Evolutionary conservation across 2,329 filamentous ascomycete species (phyloP), one percentile per base, ranked within the genome.

Genomic region (Lasiodiplodia citricola): DNA sequence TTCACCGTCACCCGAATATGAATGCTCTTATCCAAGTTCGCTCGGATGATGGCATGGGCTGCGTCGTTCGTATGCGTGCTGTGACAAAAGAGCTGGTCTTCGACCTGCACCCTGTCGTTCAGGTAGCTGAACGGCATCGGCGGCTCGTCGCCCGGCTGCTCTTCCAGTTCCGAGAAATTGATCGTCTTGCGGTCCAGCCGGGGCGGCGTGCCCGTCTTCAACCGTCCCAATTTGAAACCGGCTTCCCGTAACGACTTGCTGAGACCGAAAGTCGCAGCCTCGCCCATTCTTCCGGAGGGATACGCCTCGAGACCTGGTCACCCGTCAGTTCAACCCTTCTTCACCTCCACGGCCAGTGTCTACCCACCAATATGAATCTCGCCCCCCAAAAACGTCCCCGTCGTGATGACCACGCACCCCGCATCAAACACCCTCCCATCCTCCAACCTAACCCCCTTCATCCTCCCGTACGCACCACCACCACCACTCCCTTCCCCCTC

Each of bases 151-250:
- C 95, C 96, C 37, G 82, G 83, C 74, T 98, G 95, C 4, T 86
- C 82, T 68, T 94, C 88, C 4, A 98, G 83, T 0, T 84, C 79
- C 2, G 85, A 82, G 77, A 92, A 97, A 73, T 97, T 87, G 77
- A 99, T 97, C 47, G 91, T 93, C 67, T 89, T 89, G 71, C 88
- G 89, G 73, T 94, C 92, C 67, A 99, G 84, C 31, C 96, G 89
- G 25, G 96, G 96, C 8, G 96, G 96, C 5, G 96, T 99, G 16
- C 96, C 96, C 0, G 96, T 99, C 86, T 99, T 99, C 65, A 99
- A 81, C 70, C 96, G 88, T 35, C 96, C 96, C 18, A 99, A 83
- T 74, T 91, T 87, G 77, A 99, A 97, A 1, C 96, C 96, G 1
- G 95, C 94, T 65, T 95, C 92, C 70, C 87, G 88, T 52, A 99